Conservation (phyloP, 2,329 filamentous ascomycete genomes). For the Microcyclosporella mali region DNA sequence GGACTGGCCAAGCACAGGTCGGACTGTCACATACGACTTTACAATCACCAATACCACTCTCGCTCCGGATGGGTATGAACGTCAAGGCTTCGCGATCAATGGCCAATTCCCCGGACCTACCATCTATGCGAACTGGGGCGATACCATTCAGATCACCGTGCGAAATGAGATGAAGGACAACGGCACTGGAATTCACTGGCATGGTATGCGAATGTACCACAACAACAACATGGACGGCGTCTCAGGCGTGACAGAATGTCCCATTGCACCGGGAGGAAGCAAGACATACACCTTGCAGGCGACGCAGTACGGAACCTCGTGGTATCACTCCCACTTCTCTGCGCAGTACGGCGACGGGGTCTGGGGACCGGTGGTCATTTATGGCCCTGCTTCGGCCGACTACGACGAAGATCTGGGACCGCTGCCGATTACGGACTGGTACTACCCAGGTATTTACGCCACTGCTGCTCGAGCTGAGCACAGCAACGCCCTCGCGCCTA, state of each 20-base stretch:
- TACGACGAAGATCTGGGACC: conserved; percentile 60
- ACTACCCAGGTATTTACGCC: conserved; percentile 25
- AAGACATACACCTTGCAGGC: conserved; percentile 55
- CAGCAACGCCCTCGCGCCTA: conserved; percentile 26
- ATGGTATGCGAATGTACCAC: conserved; percentile 54
- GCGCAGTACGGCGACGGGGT: conserved; percentile 53
- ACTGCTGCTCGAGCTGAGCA: conserved; percentile 28
- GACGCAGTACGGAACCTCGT: conserved; percentile 41
- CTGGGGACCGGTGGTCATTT: conserved; percentile 55
- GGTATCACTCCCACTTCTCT: conserved; percentile 51
- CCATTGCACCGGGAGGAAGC: conserved; percentile 44
- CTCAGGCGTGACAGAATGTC: conserved; percentile 42
- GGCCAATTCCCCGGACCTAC: conserved; percentile 54
- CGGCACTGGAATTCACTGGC: conserved; percentile 58
- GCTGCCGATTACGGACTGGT: conserved; percentile 57
- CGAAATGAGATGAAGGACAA: conserved; percentile 50
- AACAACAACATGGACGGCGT: conserved; percentile 55
- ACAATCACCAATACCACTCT: conserved; percentile 32
- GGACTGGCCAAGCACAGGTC: conserved; percentile 29
- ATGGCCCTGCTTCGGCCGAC: conserved; percentile 52
- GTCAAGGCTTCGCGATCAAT: conserved; percentile 48
- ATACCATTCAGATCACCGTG: conserved; percentile 48
- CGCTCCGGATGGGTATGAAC: conserved; percentile 42
- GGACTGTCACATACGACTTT: conserved; percentile 30
- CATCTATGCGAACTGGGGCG: conserved; percentile 28